Evolutionary conservation across 2,329 filamentous ascomycete genomes (phyloP).

Genomic region (Didymella keratinophila): DNA sequence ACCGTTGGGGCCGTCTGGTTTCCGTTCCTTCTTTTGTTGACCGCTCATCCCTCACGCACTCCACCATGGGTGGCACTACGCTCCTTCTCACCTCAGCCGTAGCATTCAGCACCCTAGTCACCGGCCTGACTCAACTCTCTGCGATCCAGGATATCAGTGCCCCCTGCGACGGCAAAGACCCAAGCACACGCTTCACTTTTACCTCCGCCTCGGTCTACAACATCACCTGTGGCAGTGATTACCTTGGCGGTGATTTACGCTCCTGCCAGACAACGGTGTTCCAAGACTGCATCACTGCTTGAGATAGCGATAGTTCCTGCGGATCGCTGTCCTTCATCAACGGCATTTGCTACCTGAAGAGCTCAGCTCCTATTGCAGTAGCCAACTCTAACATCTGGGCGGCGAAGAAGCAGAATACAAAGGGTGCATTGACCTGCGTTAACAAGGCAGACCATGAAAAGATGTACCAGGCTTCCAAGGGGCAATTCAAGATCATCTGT

Average conservation of each 20-base stretch:
- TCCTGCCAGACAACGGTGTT: neutral
- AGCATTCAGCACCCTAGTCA: no score
- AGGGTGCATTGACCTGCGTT: neutral
- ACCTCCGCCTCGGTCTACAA: no score
- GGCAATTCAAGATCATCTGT: neutral
- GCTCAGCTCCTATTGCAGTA: neutral
- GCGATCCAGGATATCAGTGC: no score
- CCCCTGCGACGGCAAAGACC: no score
- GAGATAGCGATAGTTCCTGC: neutral
- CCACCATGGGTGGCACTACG: no score
- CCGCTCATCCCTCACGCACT: no score
- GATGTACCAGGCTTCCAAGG: neutral
- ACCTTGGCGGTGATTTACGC: neutral
- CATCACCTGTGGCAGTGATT: no score
- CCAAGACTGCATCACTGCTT: neutral
- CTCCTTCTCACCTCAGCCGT: no score
- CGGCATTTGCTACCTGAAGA: neutral
- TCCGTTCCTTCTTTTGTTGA: no score
- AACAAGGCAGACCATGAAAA: neutral
- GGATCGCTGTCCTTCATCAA: neutral
- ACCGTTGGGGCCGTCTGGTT: no score
- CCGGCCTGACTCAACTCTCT: no score
- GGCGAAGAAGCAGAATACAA: neutral
- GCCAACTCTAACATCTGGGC: neutral
- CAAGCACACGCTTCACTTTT: no score